Evolutionary conservation across 2,329 filamentous ascomycete genomes (phyloP).

Genomic region (Alternaria brassicicola): DNA sequence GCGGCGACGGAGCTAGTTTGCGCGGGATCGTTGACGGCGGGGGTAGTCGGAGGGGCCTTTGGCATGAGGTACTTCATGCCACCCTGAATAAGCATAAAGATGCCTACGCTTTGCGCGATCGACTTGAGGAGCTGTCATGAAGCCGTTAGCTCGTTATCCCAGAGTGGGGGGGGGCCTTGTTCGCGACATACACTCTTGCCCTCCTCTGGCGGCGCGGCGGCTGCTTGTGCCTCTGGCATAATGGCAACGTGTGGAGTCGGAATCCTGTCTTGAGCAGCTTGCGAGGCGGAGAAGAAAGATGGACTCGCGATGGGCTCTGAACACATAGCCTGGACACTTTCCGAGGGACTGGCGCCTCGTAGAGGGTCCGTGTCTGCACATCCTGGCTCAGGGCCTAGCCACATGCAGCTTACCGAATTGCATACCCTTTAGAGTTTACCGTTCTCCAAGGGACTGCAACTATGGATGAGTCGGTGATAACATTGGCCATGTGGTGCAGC

Average conservation of each 20-base stretch:
- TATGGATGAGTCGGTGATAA: slow-evolving; percentile 12
- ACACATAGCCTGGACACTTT: slow-evolving; percentile 3
- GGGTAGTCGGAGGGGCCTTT: slow-evolving; percentile 15
- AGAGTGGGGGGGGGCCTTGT: background rate
- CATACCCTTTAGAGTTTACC: slow-evolving; percentile 1
- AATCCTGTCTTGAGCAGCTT: slow-evolving; percentile 16
- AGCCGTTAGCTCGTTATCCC: slow-evolving; percentile 21
- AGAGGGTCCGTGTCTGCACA: slow-evolving; percentile 8
- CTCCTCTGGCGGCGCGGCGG: slow-evolving; percentile 21
- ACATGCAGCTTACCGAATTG: slow-evolving; percentile 16
- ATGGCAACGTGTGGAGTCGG: slow-evolving; percentile 18
- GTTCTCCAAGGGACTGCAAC: background rate
- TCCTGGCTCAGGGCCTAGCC: slow-evolving; percentile 20
- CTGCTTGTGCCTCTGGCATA: slow-evolving; percentile 41
- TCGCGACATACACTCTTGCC: slow-evolving; percentile 34
- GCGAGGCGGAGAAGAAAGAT: slow-evolving; percentile 6
- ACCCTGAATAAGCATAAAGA: slow-evolving; percentile 66
- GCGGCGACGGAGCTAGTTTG: slow-evolving; percentile 26
- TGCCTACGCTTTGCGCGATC: slow-evolving; percentile 61
- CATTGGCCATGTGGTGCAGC: background rate
- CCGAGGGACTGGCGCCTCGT: slow-evolving; percentile 13
- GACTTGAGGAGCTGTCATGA: slow-evolving; percentile 42
- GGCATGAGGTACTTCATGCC: slow-evolving; percentile 63
- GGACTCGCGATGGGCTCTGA: slow-evolving; percentile 12
- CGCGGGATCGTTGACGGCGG: slow-evolving; percentile 24